Evolutionary conservation across 257 asterid genomes (phyloP), one percentile per base, ranked within the genome.

Genomic region (Gentiana dahurica): DNA sequence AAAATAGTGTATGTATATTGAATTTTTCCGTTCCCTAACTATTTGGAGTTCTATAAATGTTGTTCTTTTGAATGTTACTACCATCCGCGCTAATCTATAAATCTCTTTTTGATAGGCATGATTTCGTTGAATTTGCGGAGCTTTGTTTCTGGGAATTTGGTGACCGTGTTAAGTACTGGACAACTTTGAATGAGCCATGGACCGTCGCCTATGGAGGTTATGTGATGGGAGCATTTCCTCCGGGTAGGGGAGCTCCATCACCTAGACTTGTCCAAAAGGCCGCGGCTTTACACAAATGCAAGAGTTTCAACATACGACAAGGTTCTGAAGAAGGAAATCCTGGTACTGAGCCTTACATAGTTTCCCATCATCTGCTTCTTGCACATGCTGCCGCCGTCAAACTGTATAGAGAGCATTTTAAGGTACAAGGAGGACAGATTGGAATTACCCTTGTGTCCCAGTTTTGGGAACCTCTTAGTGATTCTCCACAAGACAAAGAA

Each of bases 291-390:
- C 66, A 47, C 24, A 34, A 44, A 38, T 38, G 75, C 12, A 36
- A 48, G 1, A 13, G 51, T 35, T 15, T 34, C 8, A 44, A 10
- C 4, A 24, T 24, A 24, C 1, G 8, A 10, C 13, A 36, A 4
- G 4, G 4, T 5, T 6, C 12, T 53, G 39, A 54, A 2, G 2
- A 51, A 1, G 55, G 77, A 2, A 54, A 75, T 63, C 72, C 77
- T 0, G 72, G 70, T 32, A 71, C 59, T 12, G 89, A 81, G 49
- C 78, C 79, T 1, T 81, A 81, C 12, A 65, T 77, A 2, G 89
- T 75, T 0, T 78, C 81, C 15, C 77, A 74, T 39, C 60, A 81
- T 58, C 48, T 75, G 58, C 69, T 75, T 13, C 85, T 78, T 33
- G 78, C 75, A 41, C 88, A 81, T 50, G 55, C 82, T 2, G 24